Base-by-base conservation (phyloP, 2,329 filamentous ascomycete species). In the Xylaria sp. region DNA sequence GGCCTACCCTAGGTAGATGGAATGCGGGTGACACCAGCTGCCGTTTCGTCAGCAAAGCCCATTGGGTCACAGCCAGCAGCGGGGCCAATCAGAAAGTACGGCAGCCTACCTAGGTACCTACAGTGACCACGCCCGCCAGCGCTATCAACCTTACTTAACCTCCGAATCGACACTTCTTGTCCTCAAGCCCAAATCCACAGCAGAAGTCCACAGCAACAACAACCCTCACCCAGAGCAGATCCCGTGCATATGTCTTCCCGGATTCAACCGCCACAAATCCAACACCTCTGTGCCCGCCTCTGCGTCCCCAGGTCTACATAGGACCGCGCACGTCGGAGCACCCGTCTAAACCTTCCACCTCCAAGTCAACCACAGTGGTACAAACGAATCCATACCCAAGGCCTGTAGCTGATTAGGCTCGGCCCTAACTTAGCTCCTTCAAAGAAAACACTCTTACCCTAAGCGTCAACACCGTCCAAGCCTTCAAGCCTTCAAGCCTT, bases 21-120 rank as follows among this genome's bases (percentile, higher is more conserved):
- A 29, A 22, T 27, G n/a, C 57, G 57, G 57, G 31, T 60, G 57
- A 49, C 45, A 33, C 45, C 57, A 60, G 57, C 57, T 51, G 57
- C n/a, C 38, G 31, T 15, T 39, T 25, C 20, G 20, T 4, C 10
- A 17, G 20, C 15, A 54, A 22, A 6, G 11, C 17, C 49, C 4
- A 53, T 36, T 15, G 31, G 11, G 29, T 20, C 10, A 10, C 11
- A 25, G 13, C 13, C 6, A 45, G 42, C 7, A 25, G 42, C 10
- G 42, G 20, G 20, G 42, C 42, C 42, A 45, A 45, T 45, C 20
- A 22, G 42, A 20, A 11, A 22, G 20, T 22, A 10, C 29, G 7
- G 4, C 29, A 3, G 7, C 29, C 29, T 31, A 31, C 29, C 29
- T 31, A 31, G 29, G 29, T 31, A 10, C 1, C n/a, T 20, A 11